A percentile compares a stretch with the other conserved stretches of the same genome.
phyloP scores from a whole-genome alignment of 202 grass and related monocot species.

The Panicum virgatum region DNA sequence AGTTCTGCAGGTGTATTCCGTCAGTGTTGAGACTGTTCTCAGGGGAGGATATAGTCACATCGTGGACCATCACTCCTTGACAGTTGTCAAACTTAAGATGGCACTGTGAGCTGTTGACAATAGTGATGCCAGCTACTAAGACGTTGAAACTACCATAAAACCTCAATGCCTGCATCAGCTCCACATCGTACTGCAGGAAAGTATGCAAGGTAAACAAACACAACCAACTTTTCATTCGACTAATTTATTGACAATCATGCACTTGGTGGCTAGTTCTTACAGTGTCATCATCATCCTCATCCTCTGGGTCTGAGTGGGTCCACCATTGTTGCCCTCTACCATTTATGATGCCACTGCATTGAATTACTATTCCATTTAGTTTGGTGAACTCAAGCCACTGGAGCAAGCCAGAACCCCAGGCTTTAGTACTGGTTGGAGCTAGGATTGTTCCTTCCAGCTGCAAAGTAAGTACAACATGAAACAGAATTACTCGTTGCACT shows the following conservation, averaged over 20 bases:
- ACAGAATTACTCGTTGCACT: neutral
- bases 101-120: too few relatives aligned
- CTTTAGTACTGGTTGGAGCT: slow-evolving; percentile 75
- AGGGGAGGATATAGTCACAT: too few relatives aligned
- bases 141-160: slow-evolving; percentile 96
- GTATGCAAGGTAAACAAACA: slow-evolving; percentile 39
- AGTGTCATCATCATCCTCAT: too few relatives aligned
- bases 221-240: slow-evolving; percentile 42
- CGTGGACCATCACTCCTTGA: too few relatives aligned
- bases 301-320: too few relatives aligned
- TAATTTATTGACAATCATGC: slow-evolving; percentile 27
- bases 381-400: slow-evolving; percentile 97
- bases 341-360: slow-evolving; percentile 82
- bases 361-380: slow-evolving; percentile 80
- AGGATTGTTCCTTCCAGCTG: slow-evolving; percentile 89
- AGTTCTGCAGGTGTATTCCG: too few relatives aligned
- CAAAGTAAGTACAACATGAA: slow-evolving; percentile 36
- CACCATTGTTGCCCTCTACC: slow-evolving; percentile 88
- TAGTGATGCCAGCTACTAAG: slow-evolving; percentile 85
- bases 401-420: slow-evolving; percentile 79
- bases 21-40: too few relatives aligned
- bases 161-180: slow-evolving; percentile 86
- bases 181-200: slow-evolving; percentile 50
- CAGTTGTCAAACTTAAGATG: too few relatives aligned
- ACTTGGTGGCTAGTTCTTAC: too few relatives aligned